Base-by-base conservation (phyloP, 345 rosid genomes). In the Balakata baccata region DNA sequence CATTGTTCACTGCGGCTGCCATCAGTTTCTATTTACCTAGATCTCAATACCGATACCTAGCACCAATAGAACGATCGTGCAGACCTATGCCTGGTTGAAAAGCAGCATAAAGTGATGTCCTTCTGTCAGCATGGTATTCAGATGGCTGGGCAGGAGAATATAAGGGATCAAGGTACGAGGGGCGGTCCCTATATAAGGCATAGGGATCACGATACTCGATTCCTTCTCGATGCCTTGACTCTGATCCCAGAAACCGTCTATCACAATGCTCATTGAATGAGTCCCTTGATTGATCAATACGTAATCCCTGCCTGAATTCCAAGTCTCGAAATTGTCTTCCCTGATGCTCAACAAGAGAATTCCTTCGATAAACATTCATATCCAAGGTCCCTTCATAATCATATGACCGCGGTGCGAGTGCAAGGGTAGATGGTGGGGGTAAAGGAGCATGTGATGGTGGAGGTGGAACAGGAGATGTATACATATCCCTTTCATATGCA, bases 311-410 rank as follows among this genome's bases (percentile, higher is more conserved):
- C 39, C 64, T 64, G 20, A 18, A 39, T 20, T 63, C 75, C 69
- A 51, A 63, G 64, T 51, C 49, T 7, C 18, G n/a, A 20, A 18
- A 63, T 20, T 39, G n/a, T 16, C 18, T 56, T 3, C 46, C 58
- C 7, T 8, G 68, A 29, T 70, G 74, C 49, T 69, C 74, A 76
- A n/a, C 12, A 53, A 45, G 59, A 20, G 58, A 58, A 51, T 79
- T 51, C 75, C 75, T 66, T 39, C 76, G 46, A 61, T 75, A 66
- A 23, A 5, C 41, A 53, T 70, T 57, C 62, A 50, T 57, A 45
- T 66, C 75, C 51, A 57, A 50, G 37, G 38, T 50, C 72, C 61
- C 34, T 22, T 58, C 52, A 25, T 58, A 49, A 37, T 43, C 59
- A 77, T 65, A 57, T 11, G 20, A 29, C 8, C 25, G 54, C 47